Evolutionary conservation across 768 basidiomycete genomes (phyloP).

Genomic region (Gloeopeniophorella convolvens): DNA sequence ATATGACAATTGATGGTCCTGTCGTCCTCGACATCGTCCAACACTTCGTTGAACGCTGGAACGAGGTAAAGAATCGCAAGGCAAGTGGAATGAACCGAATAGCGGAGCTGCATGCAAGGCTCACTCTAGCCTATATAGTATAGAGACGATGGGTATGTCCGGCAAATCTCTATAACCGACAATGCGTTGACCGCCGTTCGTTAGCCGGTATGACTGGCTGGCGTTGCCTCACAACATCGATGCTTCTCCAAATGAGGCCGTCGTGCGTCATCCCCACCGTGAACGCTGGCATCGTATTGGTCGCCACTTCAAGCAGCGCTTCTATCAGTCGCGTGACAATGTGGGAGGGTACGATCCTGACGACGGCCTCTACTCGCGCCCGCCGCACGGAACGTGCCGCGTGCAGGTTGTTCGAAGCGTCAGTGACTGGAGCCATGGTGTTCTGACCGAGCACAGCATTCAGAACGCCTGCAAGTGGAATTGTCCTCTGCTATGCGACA

Average conservation of each 20-base stretch:
- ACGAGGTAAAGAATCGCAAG: slow-evolving; percentile 81
- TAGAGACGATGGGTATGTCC: slow-evolving; percentile 43
- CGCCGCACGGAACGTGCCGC: slow-evolving; percentile 47
- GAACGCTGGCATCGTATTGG: slow-evolving; percentile 43
- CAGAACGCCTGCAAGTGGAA: slow-evolving; percentile 79
- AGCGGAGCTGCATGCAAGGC: not conserved
- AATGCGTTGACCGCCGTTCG: not conserved
- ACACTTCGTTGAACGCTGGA: slow-evolving; percentile 91
- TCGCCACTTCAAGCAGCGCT: slow-evolving; percentile 26
- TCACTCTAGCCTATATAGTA: slow-evolving; percentile 20
- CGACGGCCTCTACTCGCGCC: slow-evolving; percentile 31
- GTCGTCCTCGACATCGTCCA: slow-evolving; percentile 87
- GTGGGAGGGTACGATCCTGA: slow-evolving; percentile 31
- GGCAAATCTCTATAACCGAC: no score
- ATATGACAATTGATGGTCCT: slow-evolving; percentile 78
- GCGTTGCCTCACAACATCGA: slow-evolving; percentile 71
- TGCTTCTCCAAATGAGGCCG: slow-evolving; percentile 57
- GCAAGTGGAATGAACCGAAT: slow-evolving; percentile 27
- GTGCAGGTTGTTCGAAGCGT: slow-evolving; percentile 85
- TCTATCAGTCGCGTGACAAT: slow-evolving; percentile 27
- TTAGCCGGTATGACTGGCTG: slow-evolving; percentile 57
- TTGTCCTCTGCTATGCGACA: not conserved
- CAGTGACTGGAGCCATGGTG: slow-evolving; percentile 92
- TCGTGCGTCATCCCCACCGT: slow-evolving; percentile 67
- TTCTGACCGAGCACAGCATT: slow-evolving; percentile 83